A percentile compares a stretch with the other conserved stretches of the same genome.
Conservation (phyloP, 129 eudicot species). For the Escallonia rubra region DNA sequence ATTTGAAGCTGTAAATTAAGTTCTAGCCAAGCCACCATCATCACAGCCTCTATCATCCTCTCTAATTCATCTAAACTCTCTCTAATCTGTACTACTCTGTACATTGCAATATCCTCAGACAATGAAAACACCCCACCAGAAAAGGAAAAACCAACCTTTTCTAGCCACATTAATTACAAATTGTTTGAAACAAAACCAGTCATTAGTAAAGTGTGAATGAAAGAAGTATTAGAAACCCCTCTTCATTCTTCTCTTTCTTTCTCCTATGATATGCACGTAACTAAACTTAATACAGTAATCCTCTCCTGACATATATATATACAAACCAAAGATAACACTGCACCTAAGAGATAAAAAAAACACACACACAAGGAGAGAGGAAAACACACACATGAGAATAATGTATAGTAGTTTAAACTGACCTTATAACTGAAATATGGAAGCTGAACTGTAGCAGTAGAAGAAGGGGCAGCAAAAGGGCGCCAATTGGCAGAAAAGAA, state of each 20-base stretch:
- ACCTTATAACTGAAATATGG: slow-evolving; percentile 32
- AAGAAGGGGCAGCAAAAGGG: neutral
- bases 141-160: too few species aligned
- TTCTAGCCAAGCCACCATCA: slow-evolving; percentile 4
- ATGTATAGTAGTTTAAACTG: neutral
- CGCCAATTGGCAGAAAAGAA: slow-evolving; percentile 57
- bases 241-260: neutral
- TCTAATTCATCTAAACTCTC: neutral
- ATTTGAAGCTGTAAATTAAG: slow-evolving; percentile 13
- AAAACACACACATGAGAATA: too few species aligned
- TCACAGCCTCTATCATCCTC: slow-evolving; percentile 7
- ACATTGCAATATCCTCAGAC: too few species aligned
- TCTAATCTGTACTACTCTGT: too few species aligned
- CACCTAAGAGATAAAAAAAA: neutral
- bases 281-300: neutral
- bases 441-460: slow-evolving; percentile 11
- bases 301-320: neutral
- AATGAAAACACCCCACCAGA: too few species aligned
- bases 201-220: neutral
- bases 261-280: neutral
- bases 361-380: neutral
- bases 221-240: too few species aligned
- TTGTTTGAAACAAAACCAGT: slow-evolving; percentile 4
- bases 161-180: neutral
- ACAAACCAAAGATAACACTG: neutral